These are phyloP conservation scores for Colletotrichum spaethianum DNA, from an alignment of 2,329 filamentous ascomycete species.

Conservation along the genomic window DNA sequence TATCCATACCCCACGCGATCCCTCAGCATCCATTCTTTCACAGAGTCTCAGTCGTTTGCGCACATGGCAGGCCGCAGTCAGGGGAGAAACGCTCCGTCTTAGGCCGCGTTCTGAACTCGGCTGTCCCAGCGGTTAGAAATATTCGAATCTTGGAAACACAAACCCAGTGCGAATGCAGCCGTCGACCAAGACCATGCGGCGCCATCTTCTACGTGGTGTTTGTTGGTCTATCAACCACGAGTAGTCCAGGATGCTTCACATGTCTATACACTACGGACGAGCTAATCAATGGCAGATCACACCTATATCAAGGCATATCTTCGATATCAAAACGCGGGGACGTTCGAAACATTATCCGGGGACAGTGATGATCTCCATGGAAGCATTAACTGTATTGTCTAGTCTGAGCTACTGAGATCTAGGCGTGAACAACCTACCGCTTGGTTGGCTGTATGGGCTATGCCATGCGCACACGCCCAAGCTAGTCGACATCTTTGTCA, in stretches of 20 bases:
- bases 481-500: slow-evolving; percentile 14
- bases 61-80: background rate
- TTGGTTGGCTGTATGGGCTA: background rate
- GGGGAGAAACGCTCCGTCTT: background rate
- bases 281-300: background rate
- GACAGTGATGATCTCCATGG: background rate
- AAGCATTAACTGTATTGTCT: background rate
- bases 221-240: background rate
- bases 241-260: background rate
- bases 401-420: background rate
- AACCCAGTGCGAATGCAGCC: background rate
- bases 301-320: too few relatives aligned
- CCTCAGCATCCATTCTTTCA: too few relatives aligned
- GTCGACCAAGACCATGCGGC: background rate
- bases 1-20: too few relatives aligned
- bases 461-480: background rate
- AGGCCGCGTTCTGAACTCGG: background rate
- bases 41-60: background rate
- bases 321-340: too few relatives aligned
- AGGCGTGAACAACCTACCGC: background rate
- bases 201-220: background rate
- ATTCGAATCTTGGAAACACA: too few relatives aligned
- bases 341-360: background rate
- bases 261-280: background rate
- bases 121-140: background rate